Evolutionary conservation across 2,329 filamentous ascomycete genomes (phyloP).

Genomic region (Fusarium foetens): DNA sequence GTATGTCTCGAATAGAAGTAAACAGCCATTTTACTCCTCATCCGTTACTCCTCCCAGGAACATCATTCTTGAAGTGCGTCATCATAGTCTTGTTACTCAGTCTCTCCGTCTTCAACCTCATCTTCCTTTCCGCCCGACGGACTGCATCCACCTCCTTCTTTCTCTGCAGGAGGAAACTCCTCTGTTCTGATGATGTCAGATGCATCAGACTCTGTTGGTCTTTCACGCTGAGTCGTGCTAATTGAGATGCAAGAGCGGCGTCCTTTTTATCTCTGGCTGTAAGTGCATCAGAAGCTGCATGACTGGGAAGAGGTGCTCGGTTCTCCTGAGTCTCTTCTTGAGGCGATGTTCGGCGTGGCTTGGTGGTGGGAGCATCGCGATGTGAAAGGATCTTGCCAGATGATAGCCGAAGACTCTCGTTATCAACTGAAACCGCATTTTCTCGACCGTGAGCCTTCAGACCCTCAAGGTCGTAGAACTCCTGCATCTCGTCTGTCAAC

Average conservation of each 20-base stretch:
- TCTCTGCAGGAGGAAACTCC: slow-evolving; percentile 10
- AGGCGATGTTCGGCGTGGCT: neutral
- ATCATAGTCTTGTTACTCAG: slow-evolving; percentile 31
- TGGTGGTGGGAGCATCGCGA: neutral
- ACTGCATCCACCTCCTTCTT: slow-evolving; percentile 29
- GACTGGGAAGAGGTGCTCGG: neutral
- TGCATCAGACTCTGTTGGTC: slow-evolving; percentile 39
- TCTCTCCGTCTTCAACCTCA: slow-evolving; percentile 16
- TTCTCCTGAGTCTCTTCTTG: neutral
- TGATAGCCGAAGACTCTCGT: slow-evolving; percentile 16
- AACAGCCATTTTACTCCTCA: slow-evolving; percentile 46
- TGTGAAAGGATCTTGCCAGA: slow-evolving; percentile 37
- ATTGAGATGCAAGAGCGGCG: slow-evolving; percentile 13
- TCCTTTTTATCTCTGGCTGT: slow-evolving; percentile 14
- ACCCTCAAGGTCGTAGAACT: slow-evolving; percentile 53
- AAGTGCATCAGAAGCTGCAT: neutral
- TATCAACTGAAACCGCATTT: neutral
- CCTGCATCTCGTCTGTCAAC: slow-evolving; percentile 47
- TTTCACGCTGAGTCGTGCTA: slow-evolving; percentile 8
- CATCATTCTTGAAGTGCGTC: slow-evolving; percentile 17
- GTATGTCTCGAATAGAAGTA: slow-evolving; percentile 10
- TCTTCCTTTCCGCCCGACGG: slow-evolving; percentile 7
- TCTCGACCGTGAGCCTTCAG: neutral
- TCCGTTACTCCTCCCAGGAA: slow-evolving; percentile 17
- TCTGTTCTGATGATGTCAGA: slow-evolving; percentile 27